Conservation (phyloP, 2,329 filamentous ascomycete genomes). For the Lizonia empirigonia region DNA sequence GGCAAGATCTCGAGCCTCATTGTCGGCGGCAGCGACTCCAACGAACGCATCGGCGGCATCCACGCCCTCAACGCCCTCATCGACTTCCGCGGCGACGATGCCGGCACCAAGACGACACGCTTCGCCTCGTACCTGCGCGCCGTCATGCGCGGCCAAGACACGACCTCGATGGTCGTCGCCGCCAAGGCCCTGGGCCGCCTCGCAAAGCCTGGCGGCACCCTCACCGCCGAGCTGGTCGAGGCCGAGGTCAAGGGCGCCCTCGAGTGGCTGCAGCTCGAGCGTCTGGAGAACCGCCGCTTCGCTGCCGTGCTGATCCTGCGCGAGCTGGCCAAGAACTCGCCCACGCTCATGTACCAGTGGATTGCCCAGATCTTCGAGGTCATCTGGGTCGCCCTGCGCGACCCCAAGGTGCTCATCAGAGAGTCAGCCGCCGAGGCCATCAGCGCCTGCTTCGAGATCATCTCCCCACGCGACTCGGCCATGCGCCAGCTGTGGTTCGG, state of each 20-base stretch:
- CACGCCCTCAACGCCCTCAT: slow-evolving; percentile 91
- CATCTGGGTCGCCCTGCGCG: slow-evolving; percentile 92
- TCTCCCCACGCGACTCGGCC: slow-evolving; percentile 86
- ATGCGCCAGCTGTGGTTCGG: slow-evolving; percentile 88
- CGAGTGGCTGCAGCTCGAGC: slow-evolving; percentile 95
- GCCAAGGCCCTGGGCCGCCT: slow-evolving; percentile 88
- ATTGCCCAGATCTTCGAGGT: slow-evolving; percentile 94
- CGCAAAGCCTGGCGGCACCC: slow-evolving; percentile 87
- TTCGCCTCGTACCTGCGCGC: slow-evolving; percentile 90
- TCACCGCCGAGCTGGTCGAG: slow-evolving; percentile 95
- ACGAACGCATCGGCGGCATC: slow-evolving; percentile 88
- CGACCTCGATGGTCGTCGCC: slow-evolving; percentile 86
- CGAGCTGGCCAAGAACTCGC: slow-evolving; percentile 89
- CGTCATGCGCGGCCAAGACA: slow-evolving; percentile 88
- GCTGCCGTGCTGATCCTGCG: slow-evolving; percentile 89
- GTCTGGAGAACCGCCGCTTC: slow-evolving; percentile 90
- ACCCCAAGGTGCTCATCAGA: slow-evolving; percentile 87
- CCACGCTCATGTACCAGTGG: slow-evolving; percentile 93
- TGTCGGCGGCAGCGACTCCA: slow-evolving; percentile 81
- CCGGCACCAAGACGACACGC: slow-evolving; percentile 88
- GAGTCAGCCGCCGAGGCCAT: slow-evolving; percentile 92
- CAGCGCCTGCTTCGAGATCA: slow-evolving; percentile 94
- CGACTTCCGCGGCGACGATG: slow-evolving; percentile 94
- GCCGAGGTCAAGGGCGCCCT: slow-evolving; percentile 95
- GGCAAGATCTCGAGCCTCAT: slow-evolving; percentile 73